These are phyloP conservation scores for Beauveria brongniartii DNA, from an alignment of 2,329 filamentous ascomycete species.

Conservation along the genomic window DNA sequence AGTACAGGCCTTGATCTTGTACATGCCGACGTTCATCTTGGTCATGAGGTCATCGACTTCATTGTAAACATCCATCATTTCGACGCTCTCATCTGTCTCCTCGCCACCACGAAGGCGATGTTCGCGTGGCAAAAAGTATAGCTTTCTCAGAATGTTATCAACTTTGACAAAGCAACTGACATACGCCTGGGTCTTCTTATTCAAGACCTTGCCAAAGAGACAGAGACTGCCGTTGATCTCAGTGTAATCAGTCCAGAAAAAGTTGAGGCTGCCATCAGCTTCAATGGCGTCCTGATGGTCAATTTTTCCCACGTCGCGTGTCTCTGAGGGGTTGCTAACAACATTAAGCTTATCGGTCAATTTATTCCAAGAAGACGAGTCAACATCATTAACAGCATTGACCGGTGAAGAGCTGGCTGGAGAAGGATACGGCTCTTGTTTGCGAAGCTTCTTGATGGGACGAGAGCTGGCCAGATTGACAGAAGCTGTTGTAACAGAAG, in stretches of 20 bases:
- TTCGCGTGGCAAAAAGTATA: conserved; percentile 85
- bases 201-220: conserved; percentile 90
- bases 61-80: conserved; percentile 81
- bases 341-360: conserved; percentile 83
- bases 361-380: conserved; percentile 81
- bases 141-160: conserved; percentile 85
- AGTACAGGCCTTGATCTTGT: conserved; percentile 86
- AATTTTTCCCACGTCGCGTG: conserved; percentile 66
- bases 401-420: conserved; percentile 71
- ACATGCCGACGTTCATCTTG: conserved; percentile 73
- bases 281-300: conserved; percentile 81
- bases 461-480: conserved; percentile 81
- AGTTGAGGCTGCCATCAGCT: conserved; percentile 79
- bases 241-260: conserved; percentile 97
- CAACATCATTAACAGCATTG: conserved; percentile 54
- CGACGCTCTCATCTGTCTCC: conserved; percentile 68
- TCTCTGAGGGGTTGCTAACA: conserved; percentile 63
- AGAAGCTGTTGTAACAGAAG: conserved; percentile 57
- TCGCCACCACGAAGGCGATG: conserved; percentile 47
- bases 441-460: conserved; percentile 61
- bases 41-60: conserved; percentile 88
- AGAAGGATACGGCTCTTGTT: conserved; percentile 57
- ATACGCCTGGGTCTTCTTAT: conserved; percentile 70
- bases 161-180: conserved; percentile 94
- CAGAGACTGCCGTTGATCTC: conserved; percentile 88